Base-by-base conservation (phyloP, 768 basidiomycete genomes). In the Tylopilus sp. region DNA sequence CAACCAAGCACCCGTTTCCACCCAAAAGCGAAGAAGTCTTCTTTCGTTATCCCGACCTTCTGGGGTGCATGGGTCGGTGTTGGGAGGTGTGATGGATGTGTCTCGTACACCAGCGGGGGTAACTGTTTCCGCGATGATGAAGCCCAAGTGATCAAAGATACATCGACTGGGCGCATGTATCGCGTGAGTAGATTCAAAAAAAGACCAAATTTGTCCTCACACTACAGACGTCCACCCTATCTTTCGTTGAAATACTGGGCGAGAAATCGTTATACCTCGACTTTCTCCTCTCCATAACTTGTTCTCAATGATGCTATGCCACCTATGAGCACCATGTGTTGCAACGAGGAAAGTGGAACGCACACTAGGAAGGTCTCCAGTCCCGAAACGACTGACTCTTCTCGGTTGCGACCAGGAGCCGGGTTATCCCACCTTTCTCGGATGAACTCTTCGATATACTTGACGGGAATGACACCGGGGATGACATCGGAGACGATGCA, bases 21-120 rank as follows among this genome's bases (percentile, higher is more conserved):
- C 77, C 91, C 91, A 92, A 26, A 85, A 87, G 30, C 91, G 80
- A 44, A 92, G 76, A 4, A 92, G 76, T 62, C 78, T 85, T 22
- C 78, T 77, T 6, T 84, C 77, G 55, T 76, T 80, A 50, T 75
- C 73, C 52, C 70, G 77, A 17, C 84, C 85, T 34, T 74, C 69
- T 10, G 70, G 61, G 10, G 73, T 76, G 11, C 49, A 61, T 16
- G 74, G 60, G 53, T 87, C 81, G 4, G 82, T 81, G 6, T 67
- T 38, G 0, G 87, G 87, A 19, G 86, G 80, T 7, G 71, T 72
- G 13, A 90, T 69, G 1, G 75, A 76, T 6, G 68, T 62, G 34
- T 83, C 81, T 5, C 66, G 65, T 7, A 74, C 73, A 29, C 61
- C 59, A 24, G 43, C 29, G 4, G 59, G 45, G 21, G 56, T 58